Conservation (phyloP, 768 basidiomycete genomes). For the Leccinum fibrillosum region DNA sequence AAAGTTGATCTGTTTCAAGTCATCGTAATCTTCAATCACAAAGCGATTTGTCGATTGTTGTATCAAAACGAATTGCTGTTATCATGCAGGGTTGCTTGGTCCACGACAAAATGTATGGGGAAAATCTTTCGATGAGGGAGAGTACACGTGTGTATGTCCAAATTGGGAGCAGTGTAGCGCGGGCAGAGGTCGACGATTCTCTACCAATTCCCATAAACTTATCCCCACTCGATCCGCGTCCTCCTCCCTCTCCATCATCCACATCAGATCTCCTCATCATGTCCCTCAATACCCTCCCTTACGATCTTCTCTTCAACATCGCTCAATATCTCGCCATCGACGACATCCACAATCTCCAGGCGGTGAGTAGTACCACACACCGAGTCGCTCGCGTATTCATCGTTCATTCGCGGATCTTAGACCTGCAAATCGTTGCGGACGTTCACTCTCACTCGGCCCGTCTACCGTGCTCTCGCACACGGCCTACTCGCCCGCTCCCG, state of each 20-base stretch:
- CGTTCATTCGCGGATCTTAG: constrained; percentile 31
- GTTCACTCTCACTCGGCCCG: constrained; percentile 62
- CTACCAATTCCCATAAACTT: constrained; percentile 9
- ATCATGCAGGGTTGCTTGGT: too few relatives aligned
- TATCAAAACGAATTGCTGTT: too few relatives aligned
- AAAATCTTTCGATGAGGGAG: too few relatives aligned
- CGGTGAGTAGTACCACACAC: constrained; percentile 41
- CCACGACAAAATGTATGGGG: too few relatives aligned
- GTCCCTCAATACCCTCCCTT: constrained; percentile 50
- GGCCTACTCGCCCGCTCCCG: constrained; percentile 63
- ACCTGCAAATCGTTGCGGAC: constrained; percentile 59
- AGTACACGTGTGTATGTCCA: not conserved
- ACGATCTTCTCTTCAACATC: constrained; percentile 70
- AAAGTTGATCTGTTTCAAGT: too few relatives aligned
- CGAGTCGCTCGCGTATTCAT: not conserved
- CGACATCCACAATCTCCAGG: constrained; percentile 59
- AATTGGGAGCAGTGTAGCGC: not conserved
- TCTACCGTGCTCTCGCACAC: constrained; percentile 63
- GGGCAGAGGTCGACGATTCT: not conserved
- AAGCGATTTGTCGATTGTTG: too few relatives aligned
- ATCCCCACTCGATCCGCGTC: constrained; percentile 13
- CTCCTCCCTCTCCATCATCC: not conserved
- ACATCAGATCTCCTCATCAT: constrained; percentile 8
- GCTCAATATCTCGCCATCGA: constrained; percentile 56
- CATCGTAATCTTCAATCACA: too few relatives aligned